Base-by-base conservation (phyloP, 176 grass and related monocot genomes). In the Hsuehochloa calcarea region DNA sequence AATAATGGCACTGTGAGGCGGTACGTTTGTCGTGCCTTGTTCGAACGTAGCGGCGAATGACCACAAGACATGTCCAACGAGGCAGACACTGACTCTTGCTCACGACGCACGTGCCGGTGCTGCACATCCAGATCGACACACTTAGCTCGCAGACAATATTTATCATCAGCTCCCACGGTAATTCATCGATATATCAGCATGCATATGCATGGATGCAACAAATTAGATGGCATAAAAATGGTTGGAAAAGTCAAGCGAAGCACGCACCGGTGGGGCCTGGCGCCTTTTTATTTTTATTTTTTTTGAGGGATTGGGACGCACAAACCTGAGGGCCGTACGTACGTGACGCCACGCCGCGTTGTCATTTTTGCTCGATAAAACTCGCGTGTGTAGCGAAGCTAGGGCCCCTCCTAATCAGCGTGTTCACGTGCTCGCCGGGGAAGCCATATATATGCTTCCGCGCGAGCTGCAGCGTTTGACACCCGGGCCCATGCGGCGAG, bases 11-110 rank as follows among this genome's bases (percentile, higher is more conserved):
- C 17, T 34, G 73, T 58, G 56, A 7, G 56, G n/a, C n/a, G n/a
- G n/a, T n/a, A n/a, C n/a, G 54, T 51, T 86, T 79, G 84, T 79
- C 75, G 54, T 71, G 75, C 76, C 34, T 81, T 29, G 56, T 72
- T 87, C 45, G 83, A 60, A 87, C 35, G 68, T 40, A 52, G 65
- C 40, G 68, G 45, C 0, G 85, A 80, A 54, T 44, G 34, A n/a
- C 51, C 34, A 73, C n/a, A 70, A 12, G 61, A 65, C 68, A 80
- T 51, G 76, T 29, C 34, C 77, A 10, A 65, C 56, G 3, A 23
- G 11, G 54, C 31, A 14, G 26, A 79, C 84, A 51, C 43, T 20
- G 84, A 52, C 71, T 39, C 14, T 38, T 79, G 65, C 66, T 27
- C 15, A 56, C 67, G 8, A 19, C 10, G 76, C 66, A 86, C 55